phyloP scores from a whole-genome alignment of 306 rosid genomes.

The Pterocarpus macrocarpus region DNA sequence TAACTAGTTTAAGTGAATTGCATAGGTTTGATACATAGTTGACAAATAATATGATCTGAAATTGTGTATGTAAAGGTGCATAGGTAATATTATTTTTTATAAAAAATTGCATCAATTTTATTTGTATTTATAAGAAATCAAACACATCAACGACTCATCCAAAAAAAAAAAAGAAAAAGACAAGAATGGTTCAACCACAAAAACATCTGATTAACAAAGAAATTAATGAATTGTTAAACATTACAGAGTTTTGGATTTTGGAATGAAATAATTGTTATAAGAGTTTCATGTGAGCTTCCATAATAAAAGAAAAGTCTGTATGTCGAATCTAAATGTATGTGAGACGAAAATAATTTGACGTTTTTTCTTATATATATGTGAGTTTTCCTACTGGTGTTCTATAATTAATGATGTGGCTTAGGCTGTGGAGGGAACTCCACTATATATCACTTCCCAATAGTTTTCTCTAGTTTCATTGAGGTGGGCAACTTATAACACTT shows the following conservation, averaged over 20 bases:
- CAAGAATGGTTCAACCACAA: too few relatives aligned
- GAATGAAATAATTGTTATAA: not conserved
- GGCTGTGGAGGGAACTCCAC: too few relatives aligned
- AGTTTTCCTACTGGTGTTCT: not conserved
- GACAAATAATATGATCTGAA: not conserved
- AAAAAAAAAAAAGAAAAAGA: too few relatives aligned
- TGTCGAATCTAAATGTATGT: not conserved
- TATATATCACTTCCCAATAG: not conserved
- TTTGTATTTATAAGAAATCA: too few relatives aligned
- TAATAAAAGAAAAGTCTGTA: not conserved
- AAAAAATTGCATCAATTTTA: too few relatives aligned
- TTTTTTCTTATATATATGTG: not conserved
- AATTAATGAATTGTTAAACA: too few relatives aligned
- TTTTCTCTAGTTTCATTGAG: constrained; percentile 6
- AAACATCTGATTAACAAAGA: too few relatives aligned
- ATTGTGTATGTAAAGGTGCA: too few relatives aligned
- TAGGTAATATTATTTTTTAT: too few relatives aligned
- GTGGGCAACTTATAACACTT: not conserved
- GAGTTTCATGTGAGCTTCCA: not conserved
- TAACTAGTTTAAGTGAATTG: not conserved
- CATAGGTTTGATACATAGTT: not conserved
- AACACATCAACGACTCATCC: too few relatives aligned
- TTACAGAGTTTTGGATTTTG: too few relatives aligned
- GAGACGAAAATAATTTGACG: not conserved
- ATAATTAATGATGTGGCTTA: too few relatives aligned